Percentiles rank a stretch among this genome's conserved stretches.
These are phyloP conservation scores for Glycine tomentella DNA, from an alignment of 306 rosid genomes.

Conservation along the genomic window DNA sequence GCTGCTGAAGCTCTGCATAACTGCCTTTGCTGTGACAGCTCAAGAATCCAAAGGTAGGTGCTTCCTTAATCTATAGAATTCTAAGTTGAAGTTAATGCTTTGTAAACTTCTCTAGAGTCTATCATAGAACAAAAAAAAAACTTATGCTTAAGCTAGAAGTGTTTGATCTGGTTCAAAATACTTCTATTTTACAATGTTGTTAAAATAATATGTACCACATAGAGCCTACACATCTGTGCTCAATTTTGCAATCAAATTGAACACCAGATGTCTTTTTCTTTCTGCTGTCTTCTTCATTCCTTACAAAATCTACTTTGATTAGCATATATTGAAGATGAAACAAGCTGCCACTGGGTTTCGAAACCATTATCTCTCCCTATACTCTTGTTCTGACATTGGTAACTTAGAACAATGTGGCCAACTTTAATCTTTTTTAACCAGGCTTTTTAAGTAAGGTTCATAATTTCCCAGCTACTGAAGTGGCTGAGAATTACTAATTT, in stretches of 20 bases:
- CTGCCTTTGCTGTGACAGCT: slow-evolving; percentile 56
- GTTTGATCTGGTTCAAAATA: neutral
- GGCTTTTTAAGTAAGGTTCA: slow-evolving; percentile 26
- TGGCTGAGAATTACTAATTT: slow-evolving; percentile 18
- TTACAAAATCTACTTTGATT: neutral
- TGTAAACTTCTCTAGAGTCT: slow-evolving; percentile 4
- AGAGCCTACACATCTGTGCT: neutral
- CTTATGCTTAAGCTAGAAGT: neutral
- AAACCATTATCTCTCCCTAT: neutral
- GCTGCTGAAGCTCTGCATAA: slow-evolving; percentile 61
- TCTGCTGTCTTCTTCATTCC: slow-evolving; percentile 34
- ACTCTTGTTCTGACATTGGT: neutral
- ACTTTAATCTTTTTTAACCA: neutral
- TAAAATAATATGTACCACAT: neutral
- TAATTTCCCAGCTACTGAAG: slow-evolving; percentile 15
- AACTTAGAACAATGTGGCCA: slow-evolving; percentile 4
- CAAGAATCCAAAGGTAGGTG: slow-evolving; percentile 71
- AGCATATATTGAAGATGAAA: neutral
- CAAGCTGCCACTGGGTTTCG: slow-evolving; percentile 30
- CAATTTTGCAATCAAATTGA: slow-evolving; percentile 11
- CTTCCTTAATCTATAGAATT: slow-evolving; percentile 36
- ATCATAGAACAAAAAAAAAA: neutral
- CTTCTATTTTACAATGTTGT: slow-evolving; percentile 29
- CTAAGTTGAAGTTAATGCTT: slow-evolving; percentile 36
- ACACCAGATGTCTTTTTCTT: neutral